Percentiles rank a stretch among this genome's conserved stretches.
Evolutionary conservation across 2,329 filamentous ascomycete species (phyloP).

Genomic region (Paracorniculantispora psalliotae): DNA sequence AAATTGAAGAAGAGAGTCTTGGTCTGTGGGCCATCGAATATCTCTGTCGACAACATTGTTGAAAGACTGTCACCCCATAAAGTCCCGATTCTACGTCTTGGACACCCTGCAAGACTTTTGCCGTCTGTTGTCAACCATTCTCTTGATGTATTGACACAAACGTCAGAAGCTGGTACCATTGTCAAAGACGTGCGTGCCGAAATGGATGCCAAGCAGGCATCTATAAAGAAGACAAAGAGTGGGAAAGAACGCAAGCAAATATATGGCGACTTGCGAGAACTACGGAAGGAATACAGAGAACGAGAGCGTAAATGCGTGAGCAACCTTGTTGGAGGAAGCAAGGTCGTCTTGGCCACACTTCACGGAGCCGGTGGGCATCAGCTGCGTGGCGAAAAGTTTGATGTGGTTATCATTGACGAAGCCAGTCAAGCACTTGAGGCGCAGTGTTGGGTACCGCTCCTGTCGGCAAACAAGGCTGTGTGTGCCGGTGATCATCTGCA

Average conservation of each 20-base stretch:
- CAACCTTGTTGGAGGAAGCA: slow-evolving; percentile 68
- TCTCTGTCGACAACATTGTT: slow-evolving; percentile 97
- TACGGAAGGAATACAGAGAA: slow-evolving; percentile 83
- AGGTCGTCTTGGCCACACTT: slow-evolving; percentile 85
- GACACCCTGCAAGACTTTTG: slow-evolving; percentile 85
- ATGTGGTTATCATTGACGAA: slow-evolving; percentile 94
- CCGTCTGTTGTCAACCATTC: slow-evolving; percentile 86
- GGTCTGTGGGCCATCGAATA: slow-evolving; percentile 95
- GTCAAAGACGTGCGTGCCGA: slow-evolving; percentile 86
- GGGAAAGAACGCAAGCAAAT: slow-evolving; percentile 75
- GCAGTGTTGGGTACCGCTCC: slow-evolving; percentile 90
- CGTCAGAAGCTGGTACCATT: slow-evolving; percentile 82
- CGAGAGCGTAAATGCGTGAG: slow-evolving; percentile 77
- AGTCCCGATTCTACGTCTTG: slow-evolving; percentile 81
- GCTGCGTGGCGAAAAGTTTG: slow-evolving; percentile 73
- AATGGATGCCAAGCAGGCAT: slow-evolving; percentile 87
- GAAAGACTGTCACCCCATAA: slow-evolving; percentile 83
- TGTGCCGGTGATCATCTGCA: slow-evolving; percentile 94
- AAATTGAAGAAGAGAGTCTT: slow-evolving; percentile 69
- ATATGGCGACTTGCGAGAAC: slow-evolving; percentile 77
- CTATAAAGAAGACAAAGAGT: slow-evolving; percentile 79
- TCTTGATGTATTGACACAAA: slow-evolving; percentile 83
- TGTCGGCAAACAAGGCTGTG: slow-evolving; percentile 77
- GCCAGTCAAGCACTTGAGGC: slow-evolving; percentile 93
- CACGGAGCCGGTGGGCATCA: slow-evolving; percentile 88